Conservation (phyloP, 495 filamentous ascomycete species). For the Neurospora discreta region DNA sequence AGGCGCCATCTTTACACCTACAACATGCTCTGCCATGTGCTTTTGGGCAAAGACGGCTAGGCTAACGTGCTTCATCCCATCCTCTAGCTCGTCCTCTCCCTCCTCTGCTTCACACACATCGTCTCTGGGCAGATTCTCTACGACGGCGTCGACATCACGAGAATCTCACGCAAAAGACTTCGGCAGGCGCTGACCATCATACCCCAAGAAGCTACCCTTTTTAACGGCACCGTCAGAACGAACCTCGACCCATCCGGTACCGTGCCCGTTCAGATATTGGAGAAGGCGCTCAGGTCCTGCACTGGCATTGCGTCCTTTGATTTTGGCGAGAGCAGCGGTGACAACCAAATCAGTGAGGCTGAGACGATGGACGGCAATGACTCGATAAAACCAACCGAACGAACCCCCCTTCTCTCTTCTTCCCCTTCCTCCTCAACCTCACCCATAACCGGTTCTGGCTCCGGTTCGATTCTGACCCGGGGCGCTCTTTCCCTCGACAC, state of each 20-base stretch:
- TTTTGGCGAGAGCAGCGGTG: slow-evolving; percentile 17
- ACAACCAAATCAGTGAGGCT: background rate
- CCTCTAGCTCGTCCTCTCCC: slow-evolving; percentile 33
- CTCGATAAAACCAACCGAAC: slow-evolving; percentile 12
- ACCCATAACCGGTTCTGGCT: slow-evolving; percentile 1
- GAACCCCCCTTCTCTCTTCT: slow-evolving; percentile 9
- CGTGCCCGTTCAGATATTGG: slow-evolving; percentile 27
- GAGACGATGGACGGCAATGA: slow-evolving; percentile 1
- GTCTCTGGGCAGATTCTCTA: slow-evolving; percentile 38
- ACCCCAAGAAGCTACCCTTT: slow-evolving; percentile 46
- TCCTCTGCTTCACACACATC: slow-evolving; percentile 45
- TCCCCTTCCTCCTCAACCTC: background rate
- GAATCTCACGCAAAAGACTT: slow-evolving; percentile 37
- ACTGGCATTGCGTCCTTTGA: slow-evolving; percentile 35
- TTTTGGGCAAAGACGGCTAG: background rate
- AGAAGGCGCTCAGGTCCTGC: slow-evolving; percentile 33
- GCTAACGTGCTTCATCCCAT: slow-evolving; percentile 6
- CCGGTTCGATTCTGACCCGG: background rate
- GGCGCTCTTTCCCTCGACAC: slow-evolving; percentile 21
- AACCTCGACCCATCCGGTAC: slow-evolving; percentile 41
- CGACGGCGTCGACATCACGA: slow-evolving; percentile 41
- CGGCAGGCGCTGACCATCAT: slow-evolving; percentile 44
- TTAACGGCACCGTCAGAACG: slow-evolving; percentile 38
- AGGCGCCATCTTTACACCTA: slow-evolving; percentile 5
- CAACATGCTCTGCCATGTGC: background rate